Percentiles rank a stretch among this genome's conserved stretches.
These are phyloP conservation scores for Trichoderma endophyticum DNA, from an alignment of 2,329 filamentous ascomycete genomes.

Conservation along the genomic window DNA sequence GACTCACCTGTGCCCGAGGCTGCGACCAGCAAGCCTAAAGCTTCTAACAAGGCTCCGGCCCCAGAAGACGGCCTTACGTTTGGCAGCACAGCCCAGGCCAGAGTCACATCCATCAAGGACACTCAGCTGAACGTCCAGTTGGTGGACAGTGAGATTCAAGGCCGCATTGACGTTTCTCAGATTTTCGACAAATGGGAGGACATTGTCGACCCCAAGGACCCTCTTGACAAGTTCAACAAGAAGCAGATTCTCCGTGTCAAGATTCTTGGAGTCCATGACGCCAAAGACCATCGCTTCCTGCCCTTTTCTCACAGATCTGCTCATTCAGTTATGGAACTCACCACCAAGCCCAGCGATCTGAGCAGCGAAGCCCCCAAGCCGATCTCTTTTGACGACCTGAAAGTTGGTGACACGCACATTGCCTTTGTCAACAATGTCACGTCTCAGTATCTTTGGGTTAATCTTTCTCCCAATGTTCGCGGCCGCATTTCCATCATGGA, in stretches of 20 bases:
- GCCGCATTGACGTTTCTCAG: conserved; percentile 90
- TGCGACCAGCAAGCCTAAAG: conserved; percentile 37
- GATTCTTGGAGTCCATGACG: conserved; percentile 84
- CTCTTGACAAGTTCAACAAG: conserved; percentile 67
- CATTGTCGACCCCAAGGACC: conserved; percentile 76
- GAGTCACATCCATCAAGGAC: conserved; percentile 78
- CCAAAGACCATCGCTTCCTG: conserved; percentile 84
- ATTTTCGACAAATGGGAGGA: conserved; percentile 85
- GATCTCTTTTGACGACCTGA: conserved; percentile 69
- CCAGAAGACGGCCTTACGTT: conserved; percentile 69
- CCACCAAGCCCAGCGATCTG: conserved; percentile 69
- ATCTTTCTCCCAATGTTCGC: conserved; percentile 80
- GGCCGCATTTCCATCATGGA: conserved; percentile 81
- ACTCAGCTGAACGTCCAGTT: conserved; percentile 91
- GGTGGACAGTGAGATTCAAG: conserved; percentile 69
- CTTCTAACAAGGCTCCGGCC: conserved; percentile 29
- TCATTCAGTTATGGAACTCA: conserved; percentile 83
- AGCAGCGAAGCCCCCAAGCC: conserved; percentile 45
- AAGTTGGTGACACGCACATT: conserved; percentile 67
- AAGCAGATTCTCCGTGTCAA: conserved; percentile 71
- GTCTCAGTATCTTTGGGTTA: conserved; percentile 82
- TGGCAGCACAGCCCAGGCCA: conserved; percentile 72
- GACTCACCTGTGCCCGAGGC: conserved; percentile 42
- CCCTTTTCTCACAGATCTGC: conserved; percentile 82
- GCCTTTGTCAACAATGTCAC: conserved; percentile 90